Conservation (phyloP, 2,329 filamentous ascomycete species). For the Ophiobolus disseminans region DNA sequence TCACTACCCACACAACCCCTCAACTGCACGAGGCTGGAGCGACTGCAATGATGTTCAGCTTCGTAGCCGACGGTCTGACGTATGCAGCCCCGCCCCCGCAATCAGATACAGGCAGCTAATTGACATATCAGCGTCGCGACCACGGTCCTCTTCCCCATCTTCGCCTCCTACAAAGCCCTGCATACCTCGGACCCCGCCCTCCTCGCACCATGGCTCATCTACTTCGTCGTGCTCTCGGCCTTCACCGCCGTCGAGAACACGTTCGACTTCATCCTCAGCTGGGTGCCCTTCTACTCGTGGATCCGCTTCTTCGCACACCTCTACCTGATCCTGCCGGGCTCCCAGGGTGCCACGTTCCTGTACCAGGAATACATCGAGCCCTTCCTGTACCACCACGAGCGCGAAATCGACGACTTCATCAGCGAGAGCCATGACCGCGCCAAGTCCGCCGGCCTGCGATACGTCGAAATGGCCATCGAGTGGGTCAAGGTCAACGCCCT, state of each 20-base stretch:
- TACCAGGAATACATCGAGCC: slow-evolving; percentile 88
- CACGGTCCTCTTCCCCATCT: slow-evolving; percentile 92
- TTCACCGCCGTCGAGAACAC: slow-evolving; percentile 84
- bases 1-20: slow-evolving; percentile 9
- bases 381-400: slow-evolving; percentile 85
- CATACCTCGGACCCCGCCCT: slow-evolving; percentile 89
- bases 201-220: slow-evolving; percentile 97
- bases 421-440: slow-evolving; percentile 79
- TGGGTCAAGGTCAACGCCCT: slow-evolving; percentile 76
- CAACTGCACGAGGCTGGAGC: slow-evolving; percentile 3
- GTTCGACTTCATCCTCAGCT: slow-evolving; percentile 84
- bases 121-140: slow-evolving; percentile 53
- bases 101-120: slow-evolving; percentile 24
- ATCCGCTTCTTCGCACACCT: slow-evolving; percentile 85
- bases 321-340: slow-evolving; percentile 96
- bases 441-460: slow-evolving; percentile 74
- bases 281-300: slow-evolving; percentile 95
- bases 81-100: slow-evolving; percentile 43
- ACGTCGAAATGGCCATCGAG: slow-evolving; percentile 55
- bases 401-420: slow-evolving; percentile 89
- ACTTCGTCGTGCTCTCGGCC: slow-evolving; percentile 92
- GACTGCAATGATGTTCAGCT: slow-evolving; percentile 42
- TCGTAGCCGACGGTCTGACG: slow-evolving; percentile 49
- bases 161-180: slow-evolving; percentile 97
- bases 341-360: slow-evolving; percentile 86